These are phyloP conservation scores for Populus hybrid DNA, from an alignment of 441 rosid species.

Conservation along the genomic window DNA sequence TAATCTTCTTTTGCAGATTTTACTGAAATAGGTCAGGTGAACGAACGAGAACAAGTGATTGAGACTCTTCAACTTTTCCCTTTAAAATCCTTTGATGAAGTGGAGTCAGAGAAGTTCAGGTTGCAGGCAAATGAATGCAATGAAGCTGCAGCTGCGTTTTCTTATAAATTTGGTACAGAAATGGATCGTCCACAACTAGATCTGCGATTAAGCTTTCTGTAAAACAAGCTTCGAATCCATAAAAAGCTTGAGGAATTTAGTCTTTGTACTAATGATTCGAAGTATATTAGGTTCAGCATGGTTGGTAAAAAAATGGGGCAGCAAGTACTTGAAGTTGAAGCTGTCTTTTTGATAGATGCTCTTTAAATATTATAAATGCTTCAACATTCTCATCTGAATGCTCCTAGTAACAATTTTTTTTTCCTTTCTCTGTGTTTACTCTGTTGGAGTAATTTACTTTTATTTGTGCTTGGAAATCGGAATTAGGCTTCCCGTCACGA, in stretches of 20 bases:
- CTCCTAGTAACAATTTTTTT: constrained; percentile 23
- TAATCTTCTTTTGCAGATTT: constrained; percentile 33
- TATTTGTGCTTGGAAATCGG: constrained; percentile 37
- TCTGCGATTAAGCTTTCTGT: constrained; percentile 86
- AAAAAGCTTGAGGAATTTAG: background rate
- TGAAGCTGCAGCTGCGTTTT: constrained; percentile 33
- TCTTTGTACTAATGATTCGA: background rate
- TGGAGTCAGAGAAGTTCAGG: constrained; percentile 42
- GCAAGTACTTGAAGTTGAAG: background rate
- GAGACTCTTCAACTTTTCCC: constrained; percentile 93
- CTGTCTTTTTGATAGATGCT: background rate
- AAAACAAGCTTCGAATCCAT: constrained; percentile 11
- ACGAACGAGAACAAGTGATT: constrained; percentile 50
- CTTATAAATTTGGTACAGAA: constrained; percentile 42
- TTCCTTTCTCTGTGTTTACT: constrained; percentile 37
- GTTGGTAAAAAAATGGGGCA: background rate
- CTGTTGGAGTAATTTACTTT: constrained; percentile 30
- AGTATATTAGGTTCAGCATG: constrained; percentile 18
- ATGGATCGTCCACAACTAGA: constrained; percentile 85
- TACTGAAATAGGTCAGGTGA: constrained; percentile 36
- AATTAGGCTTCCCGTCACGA: constrained; percentile 29
- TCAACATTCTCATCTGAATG: constrained; percentile 50
- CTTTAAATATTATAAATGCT: constrained; percentile 24
- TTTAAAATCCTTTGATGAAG: constrained; percentile 52
- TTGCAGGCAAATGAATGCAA: constrained; percentile 45